Evolutionary conservation across 225 moss, liverwort and hornwort species (phyloP).

Genomic region (Sphagnum tenellum): DNA sequence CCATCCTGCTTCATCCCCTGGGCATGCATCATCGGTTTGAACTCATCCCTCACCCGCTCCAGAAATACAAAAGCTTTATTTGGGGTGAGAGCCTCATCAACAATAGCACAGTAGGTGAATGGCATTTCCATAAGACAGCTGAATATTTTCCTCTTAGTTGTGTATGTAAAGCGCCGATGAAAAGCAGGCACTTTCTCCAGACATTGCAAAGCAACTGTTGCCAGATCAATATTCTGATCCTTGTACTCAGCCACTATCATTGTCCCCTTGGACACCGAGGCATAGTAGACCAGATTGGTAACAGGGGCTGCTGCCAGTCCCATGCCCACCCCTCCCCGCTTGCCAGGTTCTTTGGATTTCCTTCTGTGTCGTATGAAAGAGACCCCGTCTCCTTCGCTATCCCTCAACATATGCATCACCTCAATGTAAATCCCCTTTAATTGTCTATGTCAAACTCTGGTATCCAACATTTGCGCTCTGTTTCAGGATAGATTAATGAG

Average conservation of each 20-base stretch:
- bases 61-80: constrained; percentile 20
- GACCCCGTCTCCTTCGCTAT: too few relatives aligned
- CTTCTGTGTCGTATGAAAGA: too few relatives aligned
- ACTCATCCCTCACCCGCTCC: constrained; percentile 34
- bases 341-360: too few relatives aligned
- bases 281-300: constrained; percentile 43
- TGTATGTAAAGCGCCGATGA: constrained; percentile 28
- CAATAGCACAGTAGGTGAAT: constrained; percentile 30
- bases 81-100: constrained; percentile 45
- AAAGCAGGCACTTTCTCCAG: constrained; percentile 20
- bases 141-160: constrained; percentile 28
- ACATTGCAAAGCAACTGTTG: constrained; percentile 12
- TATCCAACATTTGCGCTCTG: too few relatives aligned
- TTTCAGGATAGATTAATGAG: too few relatives aligned
- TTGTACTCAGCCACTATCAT: constrained; percentile 25
- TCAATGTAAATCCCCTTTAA: too few relatives aligned
- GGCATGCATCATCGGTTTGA: constrained; percentile 24
- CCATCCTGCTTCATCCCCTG: constrained; percentile 17
- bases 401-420: too few relatives aligned
- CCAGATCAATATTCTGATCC: constrained; percentile 17
- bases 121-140: constrained; percentile 23
- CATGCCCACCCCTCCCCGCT: background rate
- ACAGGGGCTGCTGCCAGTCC: constrained; percentile 17
- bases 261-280: constrained; percentile 15
- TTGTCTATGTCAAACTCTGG: too few relatives aligned